phyloP scores from a whole-genome alignment of 2,329 filamentous ascomycete genomes.

The Chalara sp. region DNA sequence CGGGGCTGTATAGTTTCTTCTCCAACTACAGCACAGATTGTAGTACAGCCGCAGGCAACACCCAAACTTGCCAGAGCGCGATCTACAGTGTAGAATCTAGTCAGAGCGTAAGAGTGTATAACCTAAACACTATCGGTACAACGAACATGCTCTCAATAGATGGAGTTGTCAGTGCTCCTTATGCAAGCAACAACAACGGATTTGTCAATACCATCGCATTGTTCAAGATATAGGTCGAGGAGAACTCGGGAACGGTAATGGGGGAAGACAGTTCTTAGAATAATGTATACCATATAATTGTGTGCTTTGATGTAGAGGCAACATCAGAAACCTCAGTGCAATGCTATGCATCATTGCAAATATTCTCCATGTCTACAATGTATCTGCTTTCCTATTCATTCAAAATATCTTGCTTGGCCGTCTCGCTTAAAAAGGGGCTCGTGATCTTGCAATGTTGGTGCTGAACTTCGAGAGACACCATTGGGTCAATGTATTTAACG shows the following conservation, averaged over 20 bases:
- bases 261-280: too few relatives aligned
- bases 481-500: too few relatives aligned
- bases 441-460: too few relatives aligned
- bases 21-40: slow-evolving; percentile 37
- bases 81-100: slow-evolving; percentile 11
- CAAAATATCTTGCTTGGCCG: too few relatives aligned
- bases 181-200: slow-evolving; percentile 7
- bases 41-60: background rate
- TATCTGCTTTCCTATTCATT: too few relatives aligned
- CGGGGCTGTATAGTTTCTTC: slow-evolving; percentile 52
- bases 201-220: slow-evolving; percentile 12
- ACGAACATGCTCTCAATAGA: slow-evolving; percentile 9
- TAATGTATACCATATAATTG: too few relatives aligned
- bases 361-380: background rate
- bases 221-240: background rate
- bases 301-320: too few relatives aligned
- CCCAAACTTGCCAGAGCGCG: slow-evolving; percentile 9
- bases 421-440: too few relatives aligned
- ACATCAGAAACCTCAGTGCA: too few relatives aligned
- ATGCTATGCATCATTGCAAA: too few relatives aligned
- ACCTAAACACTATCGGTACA: slow-evolving; percentile 11
- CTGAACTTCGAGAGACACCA: too few relatives aligned
- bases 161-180: slow-evolving; percentile 5
- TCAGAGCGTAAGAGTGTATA: slow-evolving; percentile 8
- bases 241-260: too few relatives aligned